Percentiles rank a stretch among this genome's conserved stretches.
Conservation (phyloP, 768 basidiomycete species). For the Tulasnella sp. region DNA sequence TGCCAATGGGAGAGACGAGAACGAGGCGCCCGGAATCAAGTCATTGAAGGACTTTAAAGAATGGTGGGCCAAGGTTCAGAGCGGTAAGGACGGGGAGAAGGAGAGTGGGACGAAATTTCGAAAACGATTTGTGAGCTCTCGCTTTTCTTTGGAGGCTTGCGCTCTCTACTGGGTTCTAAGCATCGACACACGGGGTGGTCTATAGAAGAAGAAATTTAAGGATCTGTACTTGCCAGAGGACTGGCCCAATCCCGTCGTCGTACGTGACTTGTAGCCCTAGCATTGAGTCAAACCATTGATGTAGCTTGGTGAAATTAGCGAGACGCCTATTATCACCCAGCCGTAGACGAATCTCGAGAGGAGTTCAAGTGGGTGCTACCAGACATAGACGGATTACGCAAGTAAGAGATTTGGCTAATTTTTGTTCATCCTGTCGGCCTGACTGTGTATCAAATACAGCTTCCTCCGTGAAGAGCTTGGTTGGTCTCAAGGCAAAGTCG, state of each 20-base stretch:
- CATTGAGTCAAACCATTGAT: too few relatives aligned
- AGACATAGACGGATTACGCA: constrained; percentile 85
- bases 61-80: constrained; percentile 93
- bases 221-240: constrained; percentile 64
- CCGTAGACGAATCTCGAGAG: constrained; percentile 83
- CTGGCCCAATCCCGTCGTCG: constrained; percentile 91
- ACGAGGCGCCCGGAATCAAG: constrained; percentile 47
- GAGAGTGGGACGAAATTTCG: constrained; percentile 71
- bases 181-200: too few relatives aligned
- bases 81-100: constrained; percentile 65
- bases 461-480: constrained; percentile 67
- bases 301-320: too few relatives aligned
- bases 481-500: constrained; percentile 74
- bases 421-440: not conserved
- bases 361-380: constrained; percentile 95
- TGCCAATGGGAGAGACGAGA: too few relatives aligned
- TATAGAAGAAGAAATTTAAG: constrained; percentile 83
- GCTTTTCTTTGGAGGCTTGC: constrained; percentile 4
- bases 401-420: constrained; percentile 36
- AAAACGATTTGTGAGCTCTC: constrained; percentile 67
- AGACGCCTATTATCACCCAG: constrained; percentile 87
- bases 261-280: constrained; percentile 38
- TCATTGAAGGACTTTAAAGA: constrained; percentile 78
- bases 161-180: too few relatives aligned
- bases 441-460: constrained; percentile 28